Evolutionary conservation across 495 filamentous ascomycete genomes (phyloP), one percentile per base, ranked within the genome.

Genomic region (Penicillium daleae): DNA sequence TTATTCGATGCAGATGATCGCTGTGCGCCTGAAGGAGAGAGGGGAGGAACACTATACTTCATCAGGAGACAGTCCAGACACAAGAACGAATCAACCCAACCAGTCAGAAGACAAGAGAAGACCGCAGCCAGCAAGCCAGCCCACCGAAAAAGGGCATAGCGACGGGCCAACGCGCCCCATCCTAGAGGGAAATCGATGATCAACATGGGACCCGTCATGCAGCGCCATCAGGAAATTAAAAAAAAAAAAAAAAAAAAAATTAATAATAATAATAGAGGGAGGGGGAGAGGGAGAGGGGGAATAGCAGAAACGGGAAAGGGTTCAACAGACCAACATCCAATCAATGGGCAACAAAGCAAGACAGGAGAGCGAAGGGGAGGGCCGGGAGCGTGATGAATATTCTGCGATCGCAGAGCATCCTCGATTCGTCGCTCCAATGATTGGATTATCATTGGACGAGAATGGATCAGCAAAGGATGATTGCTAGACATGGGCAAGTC

Each of bases 161-260:
- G 54, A 42, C 54, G 54, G 54, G 37, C 21, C 54, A 56, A 22
- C 26, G 40, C 40, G 56, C 56, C 32, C 19, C n/a, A 35, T 44
- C 46, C 58, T 48, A 53, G 54, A 49, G 54, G 37, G 32, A 31
- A 35, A 62, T 67, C 51, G 59, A 65, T 64, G 70, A 70, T 70
- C 70, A 64, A 51, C 69, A 61, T 71, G 51, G n/a, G 66, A 52
- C 51, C 65, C 57, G 67, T 70, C 70, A 68, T 72, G 70, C 70
- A 71, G 66, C 65, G 31, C 64, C 56, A 56, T 63, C 60, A 39
- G 17, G 13, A 17, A 39, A 39, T 31, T 31, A 3, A 31, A 31
- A 31, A 7, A 31, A 31, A 4, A 4, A 31, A 31, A 31, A 31
- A 31, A 7, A 7, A 31, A 31, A 31, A 31, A 31, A 31, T 4